These are phyloP conservation scores for Sporothrix inflata DNA, from an alignment of 2,329 filamentous ascomycete species.

Conservation along the genomic window DNA sequence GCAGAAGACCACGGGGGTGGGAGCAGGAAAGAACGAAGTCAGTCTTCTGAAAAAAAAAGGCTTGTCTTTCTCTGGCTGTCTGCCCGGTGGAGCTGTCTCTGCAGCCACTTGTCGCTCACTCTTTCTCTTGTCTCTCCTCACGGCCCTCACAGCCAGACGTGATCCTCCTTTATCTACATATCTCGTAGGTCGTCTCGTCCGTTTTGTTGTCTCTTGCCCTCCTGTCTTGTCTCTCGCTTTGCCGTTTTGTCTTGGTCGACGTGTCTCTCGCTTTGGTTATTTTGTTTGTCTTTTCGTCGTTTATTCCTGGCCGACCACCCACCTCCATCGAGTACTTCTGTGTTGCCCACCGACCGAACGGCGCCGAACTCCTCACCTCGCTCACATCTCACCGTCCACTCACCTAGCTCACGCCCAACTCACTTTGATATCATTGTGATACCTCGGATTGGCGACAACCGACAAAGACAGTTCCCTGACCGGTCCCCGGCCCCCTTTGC, in stretches of 20 bases:
- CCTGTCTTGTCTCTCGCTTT: background rate
- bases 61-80: background rate
- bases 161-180: constrained; percentile 13
- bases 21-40: background rate
- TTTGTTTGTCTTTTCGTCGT: background rate
- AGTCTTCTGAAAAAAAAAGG: background rate
- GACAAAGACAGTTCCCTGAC: background rate
- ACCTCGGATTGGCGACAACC: background rate
- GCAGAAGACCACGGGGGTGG: background rate
- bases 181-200: background rate
- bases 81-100: background rate
- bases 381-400: background rate
- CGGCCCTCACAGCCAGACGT: background rate
- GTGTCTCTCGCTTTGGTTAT: background rate
- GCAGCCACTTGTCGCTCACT: constrained; percentile 13
- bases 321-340: background rate
- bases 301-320: background rate
- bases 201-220: background rate
- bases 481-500: background rate
- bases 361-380: background rate
- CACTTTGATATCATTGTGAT: background rate
- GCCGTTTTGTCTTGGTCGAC: background rate
- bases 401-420: background rate
- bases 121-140: constrained; percentile 1
- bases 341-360: background rate